A percentile compares a stretch with the other conserved stretches of the same genome.
These are phyloP conservation scores for Aureobasidium sp. DNA, from an alignment of 2,329 filamentous ascomycete species.

Conservation along the genomic window DNA sequence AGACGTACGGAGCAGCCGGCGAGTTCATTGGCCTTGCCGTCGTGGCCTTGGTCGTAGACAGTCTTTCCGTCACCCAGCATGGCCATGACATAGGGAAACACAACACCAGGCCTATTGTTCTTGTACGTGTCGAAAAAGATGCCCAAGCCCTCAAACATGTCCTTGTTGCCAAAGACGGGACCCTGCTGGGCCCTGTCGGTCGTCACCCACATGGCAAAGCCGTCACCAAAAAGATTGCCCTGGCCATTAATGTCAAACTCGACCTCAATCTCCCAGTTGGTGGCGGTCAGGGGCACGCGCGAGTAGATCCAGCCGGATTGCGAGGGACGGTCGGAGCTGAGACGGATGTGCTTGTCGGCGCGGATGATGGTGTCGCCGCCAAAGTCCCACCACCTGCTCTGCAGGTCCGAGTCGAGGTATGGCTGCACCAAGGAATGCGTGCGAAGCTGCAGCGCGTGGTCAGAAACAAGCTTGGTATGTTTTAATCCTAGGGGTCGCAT, in stretches of 20 bases:
- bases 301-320: slow-evolving; percentile 93
- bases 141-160: slow-evolving; percentile 88
- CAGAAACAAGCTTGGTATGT: not conserved
- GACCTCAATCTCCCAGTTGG: slow-evolving; percentile 96
- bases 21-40: slow-evolving; percentile 88
- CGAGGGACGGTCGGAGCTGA: slow-evolving; percentile 84
- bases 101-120: slow-evolving; percentile 91
- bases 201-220: slow-evolving; percentile 96
- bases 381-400: slow-evolving; percentile 98
- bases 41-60: slow-evolving; percentile 83
- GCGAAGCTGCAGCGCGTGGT: slow-evolving; percentile 21
- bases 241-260: slow-evolving; percentile 91
- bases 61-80: slow-evolving; percentile 93
- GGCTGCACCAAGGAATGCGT: slow-evolving; percentile 53
- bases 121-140: slow-evolving; percentile 99
- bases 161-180: slow-evolving; percentile 77
- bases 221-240: slow-evolving; percentile 88
- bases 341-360: slow-evolving; percentile 74
- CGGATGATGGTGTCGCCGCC: slow-evolving; percentile 87
- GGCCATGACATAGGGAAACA: slow-evolving; percentile 97
- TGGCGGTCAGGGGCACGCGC: slow-evolving; percentile 86
- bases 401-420: slow-evolving; percentile 96
- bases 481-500: not conserved
- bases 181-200: slow-evolving; percentile 78
- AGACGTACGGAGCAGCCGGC: slow-evolving; percentile 74